Evolutionary conservation across 1,284 basidiomycete genomes (phyloP), one percentile per base, ranked within the genome.

Genomic region (Cryptococcus depauperatus): DNA sequence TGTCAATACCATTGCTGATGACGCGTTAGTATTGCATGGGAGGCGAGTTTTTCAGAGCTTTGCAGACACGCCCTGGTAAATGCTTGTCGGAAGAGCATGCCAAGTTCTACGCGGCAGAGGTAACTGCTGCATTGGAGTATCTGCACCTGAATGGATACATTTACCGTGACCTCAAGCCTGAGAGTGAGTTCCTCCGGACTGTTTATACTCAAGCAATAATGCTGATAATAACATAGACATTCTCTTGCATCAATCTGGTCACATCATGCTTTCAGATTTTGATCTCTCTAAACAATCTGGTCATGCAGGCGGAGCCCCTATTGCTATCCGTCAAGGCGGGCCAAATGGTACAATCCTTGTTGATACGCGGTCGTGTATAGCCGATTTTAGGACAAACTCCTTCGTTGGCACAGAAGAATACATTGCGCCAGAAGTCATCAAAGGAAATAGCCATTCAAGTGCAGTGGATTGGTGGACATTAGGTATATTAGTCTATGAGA

Each of bases 1-100:
- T 14, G 8, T 8, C 16, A 18, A 14, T 18, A 19, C 23, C 5
- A 21, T 28, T 5, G 19, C 14, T 37, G 61, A 71, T n/a, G n/a
- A n/a, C n/a, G n/a, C n/a, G n/a, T n/a, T n/a, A n/a, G n/a, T 98
- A 97, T 73, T 98, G 95, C 74, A 93, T 95, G 85, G 93, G 93
- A 34, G 93, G 93, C 50, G 93, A 98, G 68, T 98, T 98, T 75
- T 98, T 99, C 78, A 83, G 95, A 27, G 91, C 93, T 9, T 74
- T 96, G 53, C 91, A 96, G 70, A 89, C 87, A 35, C 78, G 90
- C 49, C 95, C 93, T 3, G 91, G 89, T 37, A 97, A 93, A 68
- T 97, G 95, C 70, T 78, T 99, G 16, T 75, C 86, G 22, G 95
- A 98, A 73, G 91, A 96, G 53, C 90, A 88, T 32, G 86, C 93